Evolutionary conservation across 129 eudicot genomes (phyloP).

Genomic region (Flaveria bidentis): DNA sequence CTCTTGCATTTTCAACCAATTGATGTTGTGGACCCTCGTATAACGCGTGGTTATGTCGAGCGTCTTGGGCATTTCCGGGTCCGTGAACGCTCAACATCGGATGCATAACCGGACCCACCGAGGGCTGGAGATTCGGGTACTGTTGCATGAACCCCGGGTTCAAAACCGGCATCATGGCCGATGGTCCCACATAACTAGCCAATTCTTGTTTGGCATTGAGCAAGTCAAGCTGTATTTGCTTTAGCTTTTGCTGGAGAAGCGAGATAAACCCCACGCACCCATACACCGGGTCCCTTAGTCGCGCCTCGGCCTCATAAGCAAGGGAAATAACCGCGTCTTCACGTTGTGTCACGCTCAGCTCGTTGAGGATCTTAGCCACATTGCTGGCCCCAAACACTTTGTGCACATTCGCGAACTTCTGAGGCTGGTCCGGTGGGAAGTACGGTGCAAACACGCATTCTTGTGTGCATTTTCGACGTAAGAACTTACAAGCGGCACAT

Average conservation of each 20-base stretch:
- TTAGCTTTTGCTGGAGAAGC: constrained; percentile 59
- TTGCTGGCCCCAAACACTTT: constrained; percentile 74
- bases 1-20: constrained; percentile 37
- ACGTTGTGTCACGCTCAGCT: constrained; percentile 50
- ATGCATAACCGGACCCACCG: constrained; percentile 33
- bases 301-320: constrained; percentile 62
- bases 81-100: constrained; percentile 43
- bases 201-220: constrained; percentile 48
- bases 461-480: constrained; percentile 76
- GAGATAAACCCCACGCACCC: constrained; percentile 83
- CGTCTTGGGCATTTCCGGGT: constrained; percentile 12
- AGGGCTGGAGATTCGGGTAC: constrained; percentile 30
- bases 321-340: constrained; percentile 69
- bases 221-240: constrained; percentile 61
- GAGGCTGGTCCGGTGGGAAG: constrained; percentile 80
- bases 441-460: constrained; percentile 93
- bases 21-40: constrained; percentile 32
- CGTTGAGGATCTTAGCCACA: constrained; percentile 65
- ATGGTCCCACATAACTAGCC: constrained; percentile 52
- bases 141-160: constrained; percentile 45
- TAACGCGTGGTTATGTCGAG: constrained; percentile 19
- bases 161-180: constrained; percentile 48
- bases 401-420: constrained; percentile 63
- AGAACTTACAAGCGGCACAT: constrained; percentile 88
- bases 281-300: constrained; percentile 66